Base-by-base conservation (phyloP, 257 asterid genomes). In the Osmanthus fragrans region DNA sequence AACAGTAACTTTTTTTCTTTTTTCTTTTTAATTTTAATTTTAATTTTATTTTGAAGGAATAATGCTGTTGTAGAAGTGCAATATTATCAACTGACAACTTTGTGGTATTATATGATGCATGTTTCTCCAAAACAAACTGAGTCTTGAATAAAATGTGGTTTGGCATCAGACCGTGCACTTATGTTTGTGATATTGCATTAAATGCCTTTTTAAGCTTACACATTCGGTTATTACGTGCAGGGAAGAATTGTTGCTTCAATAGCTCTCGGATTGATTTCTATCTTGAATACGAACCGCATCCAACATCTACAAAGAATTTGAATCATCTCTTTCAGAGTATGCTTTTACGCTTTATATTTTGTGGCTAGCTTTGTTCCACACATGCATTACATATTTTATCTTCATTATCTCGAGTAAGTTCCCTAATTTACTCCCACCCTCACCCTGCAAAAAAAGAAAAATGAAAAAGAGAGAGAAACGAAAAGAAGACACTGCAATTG, bases 241-340 rank as follows among this genome's bases (percentile, higher is more conserved):
- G 99, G 80, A 71, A 85, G 84, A 93, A 90, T 76, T 95, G 99
- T 88, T 95, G 98, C 88, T 91, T 93, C 92, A 93, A 95, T 77
- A 84, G 88, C 89, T 91, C 98, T 4, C 90, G 93, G 76, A 87
- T 93, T 11, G 89, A 88, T 72, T 82, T 82, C 84, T 95, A 93
- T 84, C 99, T 95, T 30, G 93, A 88, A 77, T 89, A 85, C 11
- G 99, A 95, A 90, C 99, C 99, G 34, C 96, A 93, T 74, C 98
- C 98, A 76, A 82, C 99, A 76, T 93, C 98, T 75, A 71, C 96
- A 0, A 95, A 89, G 88, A 95, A 95, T 82, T 80, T 95, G 87
- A 86, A 88, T 79, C 98, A 93, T 85, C 97, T 95, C 71, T 95
- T 93, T 83, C 98, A 95, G 82, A 95, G 99, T 95, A 89, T 21